These are phyloP conservation scores for Phaeosphaeriaceae sp. DNA, from an alignment of 2,329 filamentous ascomycete species.

Conservation along the genomic window DNA sequence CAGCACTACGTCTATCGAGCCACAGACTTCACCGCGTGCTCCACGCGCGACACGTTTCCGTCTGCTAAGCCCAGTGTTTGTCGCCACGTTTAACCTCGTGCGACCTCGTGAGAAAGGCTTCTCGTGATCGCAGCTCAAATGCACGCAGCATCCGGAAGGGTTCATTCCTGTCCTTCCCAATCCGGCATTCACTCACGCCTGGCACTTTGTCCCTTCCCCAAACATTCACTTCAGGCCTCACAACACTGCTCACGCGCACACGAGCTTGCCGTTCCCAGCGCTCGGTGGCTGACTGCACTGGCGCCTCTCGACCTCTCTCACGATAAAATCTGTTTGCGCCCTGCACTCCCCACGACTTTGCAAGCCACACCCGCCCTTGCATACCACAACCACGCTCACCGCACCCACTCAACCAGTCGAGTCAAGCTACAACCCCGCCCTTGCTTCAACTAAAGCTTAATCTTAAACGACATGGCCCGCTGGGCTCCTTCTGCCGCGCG, in stretches of 20 bases:
- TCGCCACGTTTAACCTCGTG: background rate
- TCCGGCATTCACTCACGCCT: slow-evolving; percentile 2
- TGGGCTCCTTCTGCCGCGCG: slow-evolving; percentile 32
- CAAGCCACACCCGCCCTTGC: slow-evolving; percentile 1
- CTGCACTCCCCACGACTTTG: background rate
- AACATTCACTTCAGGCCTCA: slow-evolving; percentile 2
- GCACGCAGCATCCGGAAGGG: background rate
- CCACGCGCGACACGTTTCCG: background rate
- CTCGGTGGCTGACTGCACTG: background rate
- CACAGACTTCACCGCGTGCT: background rate
- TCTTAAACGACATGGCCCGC: slow-evolving; percentile 22
- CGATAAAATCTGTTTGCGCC: slow-evolving; percentile 7
- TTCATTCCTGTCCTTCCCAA: background rate
- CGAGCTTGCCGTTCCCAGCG: slow-evolving; percentile 8
- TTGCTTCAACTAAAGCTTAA: slow-evolving; percentile 15
- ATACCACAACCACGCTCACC: slow-evolving; percentile 3
- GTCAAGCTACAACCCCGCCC: slow-evolving; percentile 1
- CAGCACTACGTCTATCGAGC: background rate
- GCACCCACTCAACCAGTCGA: background rate
- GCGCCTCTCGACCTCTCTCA: background rate
- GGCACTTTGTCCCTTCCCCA: slow-evolving; percentile 1
- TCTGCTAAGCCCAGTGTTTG: background rate
- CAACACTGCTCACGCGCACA: slow-evolving; percentile 9
- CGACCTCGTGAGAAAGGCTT: background rate
- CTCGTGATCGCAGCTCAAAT: background rate